A percentile compares a stretch with the other conserved stretches of the same genome.
phyloP scores from a whole-genome alignment of 2,329 filamentous ascomycete genomes.

The Beauveria sp. region DNA sequence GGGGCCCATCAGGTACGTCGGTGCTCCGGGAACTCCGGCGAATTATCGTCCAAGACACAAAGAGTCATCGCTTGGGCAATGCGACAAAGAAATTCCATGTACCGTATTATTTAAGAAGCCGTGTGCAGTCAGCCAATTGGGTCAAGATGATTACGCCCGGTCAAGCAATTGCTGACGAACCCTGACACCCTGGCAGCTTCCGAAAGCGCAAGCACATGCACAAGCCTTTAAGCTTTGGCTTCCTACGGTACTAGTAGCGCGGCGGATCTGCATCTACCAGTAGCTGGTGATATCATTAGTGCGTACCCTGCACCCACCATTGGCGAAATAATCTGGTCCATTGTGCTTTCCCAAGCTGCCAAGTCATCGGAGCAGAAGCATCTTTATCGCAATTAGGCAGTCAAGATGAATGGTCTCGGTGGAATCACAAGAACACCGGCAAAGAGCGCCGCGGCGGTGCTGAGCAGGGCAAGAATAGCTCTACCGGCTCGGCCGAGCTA shows the following conservation, averaged over 20 bases:
- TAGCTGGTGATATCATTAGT: constrained; percentile 9
- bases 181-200: background rate
- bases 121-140: background rate
- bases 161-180: background rate
- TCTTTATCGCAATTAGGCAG: background rate
- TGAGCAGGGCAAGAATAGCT: background rate
- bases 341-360: background rate
- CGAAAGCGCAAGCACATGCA: constrained; percentile 5
- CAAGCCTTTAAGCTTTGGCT: background rate
- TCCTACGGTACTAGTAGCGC: background rate
- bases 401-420: background rate
- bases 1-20: background rate
- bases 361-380: background rate
- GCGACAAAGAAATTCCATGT: background rate
- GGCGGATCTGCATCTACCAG: background rate
- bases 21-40: constrained; percentile 2
- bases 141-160: constrained; percentile 1
- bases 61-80: background rate
- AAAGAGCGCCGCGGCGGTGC: background rate
- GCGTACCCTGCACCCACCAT: background rate
- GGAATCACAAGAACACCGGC: background rate
- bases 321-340: background rate
- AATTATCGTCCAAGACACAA: constrained; percentile 6
- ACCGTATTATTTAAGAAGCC: background rate
- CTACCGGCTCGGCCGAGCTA: background rate